Conservation (phyloP, 305 asterid genomes). For the Fraxinus platypoda region DNA sequence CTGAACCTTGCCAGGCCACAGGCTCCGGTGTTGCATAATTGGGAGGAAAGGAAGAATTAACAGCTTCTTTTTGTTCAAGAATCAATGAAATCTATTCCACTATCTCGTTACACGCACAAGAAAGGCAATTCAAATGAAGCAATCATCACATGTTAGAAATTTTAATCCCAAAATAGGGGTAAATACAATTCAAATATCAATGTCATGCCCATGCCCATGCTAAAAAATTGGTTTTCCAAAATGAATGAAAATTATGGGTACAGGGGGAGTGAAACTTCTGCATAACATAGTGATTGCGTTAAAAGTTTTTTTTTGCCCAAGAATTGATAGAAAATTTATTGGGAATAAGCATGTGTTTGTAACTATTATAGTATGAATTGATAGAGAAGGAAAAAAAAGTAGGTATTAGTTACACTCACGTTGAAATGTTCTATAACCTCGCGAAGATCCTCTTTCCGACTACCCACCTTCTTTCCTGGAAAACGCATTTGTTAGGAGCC, state of each 20-base stretch:
- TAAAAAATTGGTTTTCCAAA: not conserved
- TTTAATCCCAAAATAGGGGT: not conserved
- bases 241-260: not conserved
- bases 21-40: not conserved
- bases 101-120: not conserved
- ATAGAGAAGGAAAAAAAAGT: not conserved
- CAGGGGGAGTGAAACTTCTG: not conserved
- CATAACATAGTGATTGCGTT: not conserved
- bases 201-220: not conserved
- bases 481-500: slow-evolving; percentile 24
- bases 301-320: not conserved
- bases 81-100: not conserved
- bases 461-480: slow-evolving; percentile 70
- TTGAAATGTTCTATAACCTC: slow-evolving; percentile 85
- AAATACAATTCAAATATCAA: not conserved
- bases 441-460: slow-evolving; percentile 73
- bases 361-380: not conserved
- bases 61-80: not conserved
- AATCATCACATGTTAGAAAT: not conserved
- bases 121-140: not conserved
- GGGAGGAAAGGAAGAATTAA: not conserved
- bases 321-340: slow-evolving; percentile 3
- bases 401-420: slow-evolving; percentile 51
- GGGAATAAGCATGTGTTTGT: not conserved
- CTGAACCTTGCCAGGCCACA: not conserved